Evolutionary conservation across 1,284 basidiomycete species (phyloP).

Genomic region (Gymnopus androsaceus): DNA sequence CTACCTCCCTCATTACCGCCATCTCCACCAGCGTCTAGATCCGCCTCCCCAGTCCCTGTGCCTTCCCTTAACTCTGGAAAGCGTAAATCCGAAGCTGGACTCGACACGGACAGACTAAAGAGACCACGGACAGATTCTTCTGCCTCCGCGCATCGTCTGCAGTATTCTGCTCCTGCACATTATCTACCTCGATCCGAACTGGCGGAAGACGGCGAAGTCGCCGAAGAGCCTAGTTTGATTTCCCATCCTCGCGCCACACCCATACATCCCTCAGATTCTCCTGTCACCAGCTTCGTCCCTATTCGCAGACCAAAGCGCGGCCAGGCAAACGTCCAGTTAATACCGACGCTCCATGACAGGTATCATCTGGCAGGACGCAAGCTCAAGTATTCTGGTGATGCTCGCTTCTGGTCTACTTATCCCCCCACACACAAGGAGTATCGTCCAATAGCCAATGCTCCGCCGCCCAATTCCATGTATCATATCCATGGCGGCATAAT

Average conservation of each 20-base stretch:
- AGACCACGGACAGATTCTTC: constrained; percentile 48
- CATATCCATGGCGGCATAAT: constrained; percentile 71
- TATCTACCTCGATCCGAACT: constrained; percentile 46
- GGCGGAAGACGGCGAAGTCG: constrained; percentile 59
- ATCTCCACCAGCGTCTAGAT: constrained; percentile 66
- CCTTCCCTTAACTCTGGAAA: constrained; percentile 46
- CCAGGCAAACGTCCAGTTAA: constrained; percentile 40
- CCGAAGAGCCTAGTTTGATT: constrained; percentile 36
- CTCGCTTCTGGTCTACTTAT: constrained; percentile 72
- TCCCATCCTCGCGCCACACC: constrained; percentile 25
- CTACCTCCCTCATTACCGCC: constrained; percentile 66
- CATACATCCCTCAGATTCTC: constrained; percentile 32
- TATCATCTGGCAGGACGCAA: constrained; percentile 63
- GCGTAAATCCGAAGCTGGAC: constrained; percentile 57
- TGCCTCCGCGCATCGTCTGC: constrained; percentile 21
- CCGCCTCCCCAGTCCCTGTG: constrained; percentile 41
- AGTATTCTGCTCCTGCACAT: constrained; percentile 30
- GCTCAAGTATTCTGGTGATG: constrained; percentile 76
- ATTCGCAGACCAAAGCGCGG: constrained; percentile 67
- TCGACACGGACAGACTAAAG: constrained; percentile 52
- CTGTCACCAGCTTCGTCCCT: constrained; percentile 51
- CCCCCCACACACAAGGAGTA: constrained; percentile 64
- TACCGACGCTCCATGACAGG: constrained; percentile 59
- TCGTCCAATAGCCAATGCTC: constrained; percentile 60
- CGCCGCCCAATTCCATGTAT: constrained; percentile 62